Conservation (phyloP, 2,329 filamentous ascomycete species). For the Thielaviopsis cerberus region DNA sequence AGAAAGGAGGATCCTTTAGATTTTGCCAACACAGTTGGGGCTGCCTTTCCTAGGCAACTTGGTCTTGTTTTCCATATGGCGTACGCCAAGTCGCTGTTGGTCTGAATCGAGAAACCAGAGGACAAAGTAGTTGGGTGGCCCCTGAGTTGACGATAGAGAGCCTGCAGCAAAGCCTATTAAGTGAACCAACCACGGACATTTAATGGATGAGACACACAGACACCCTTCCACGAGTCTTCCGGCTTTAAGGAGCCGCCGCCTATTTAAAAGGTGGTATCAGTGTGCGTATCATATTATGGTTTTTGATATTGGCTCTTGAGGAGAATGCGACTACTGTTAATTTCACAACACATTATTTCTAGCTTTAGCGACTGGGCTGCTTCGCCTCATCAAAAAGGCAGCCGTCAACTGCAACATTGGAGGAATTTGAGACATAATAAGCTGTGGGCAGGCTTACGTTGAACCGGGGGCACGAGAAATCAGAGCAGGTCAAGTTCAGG, state of each 20-base stretch:
- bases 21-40: not conserved
- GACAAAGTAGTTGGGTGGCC: not conserved
- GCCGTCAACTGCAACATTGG: not conserved
- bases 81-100: not conserved
- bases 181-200: not conserved
- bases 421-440: not conserved
- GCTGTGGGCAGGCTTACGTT: no score
- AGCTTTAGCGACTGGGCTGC: not conserved
- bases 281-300: not conserved
- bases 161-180: not conserved
- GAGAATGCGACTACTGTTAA: not conserved
- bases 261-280: not conserved
- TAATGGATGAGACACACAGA: not conserved
- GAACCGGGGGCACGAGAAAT: not conserved
- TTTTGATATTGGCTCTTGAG: not conserved
- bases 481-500: not conserved
- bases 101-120: not conserved
- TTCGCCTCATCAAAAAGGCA: not conserved
- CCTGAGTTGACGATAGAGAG: conserved; percentile 7
- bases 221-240: not conserved
- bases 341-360: not conserved
- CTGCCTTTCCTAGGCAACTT: not conserved
- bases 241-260: not conserved
- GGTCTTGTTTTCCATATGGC: not conserved
- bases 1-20: not conserved